These are phyloP conservation scores for Aspergillus udagawae DNA, from an alignment of 2,329 filamentous ascomycete species.

Conservation along the genomic window DNA sequence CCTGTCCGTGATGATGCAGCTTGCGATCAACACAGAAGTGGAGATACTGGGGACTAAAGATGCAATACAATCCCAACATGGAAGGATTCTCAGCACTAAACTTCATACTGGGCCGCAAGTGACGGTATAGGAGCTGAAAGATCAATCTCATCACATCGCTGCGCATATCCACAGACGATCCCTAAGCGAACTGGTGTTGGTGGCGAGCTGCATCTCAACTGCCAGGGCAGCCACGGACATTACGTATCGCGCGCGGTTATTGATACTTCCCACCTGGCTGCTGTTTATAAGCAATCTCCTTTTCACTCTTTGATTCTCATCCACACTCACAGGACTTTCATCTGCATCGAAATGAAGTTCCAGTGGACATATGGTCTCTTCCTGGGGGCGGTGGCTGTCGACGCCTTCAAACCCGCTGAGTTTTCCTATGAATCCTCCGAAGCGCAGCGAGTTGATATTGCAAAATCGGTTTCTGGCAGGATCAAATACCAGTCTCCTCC, in stretches of 20 bases:
- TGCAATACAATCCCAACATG: background rate
- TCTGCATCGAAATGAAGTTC: constrained; percentile 8
- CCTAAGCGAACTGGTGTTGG: background rate
- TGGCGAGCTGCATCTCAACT: background rate
- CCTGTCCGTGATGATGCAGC: background rate
- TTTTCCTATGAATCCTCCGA: constrained; percentile 12
- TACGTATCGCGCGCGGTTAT: background rate
- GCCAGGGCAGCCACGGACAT: background rate
- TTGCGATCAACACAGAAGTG: too few species aligned
- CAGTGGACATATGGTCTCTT: constrained; percentile 8
- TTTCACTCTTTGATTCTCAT: background rate
- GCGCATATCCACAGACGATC: background rate
- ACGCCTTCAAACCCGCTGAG: constrained; percentile 10
- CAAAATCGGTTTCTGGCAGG: background rate
- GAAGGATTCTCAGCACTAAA: background rate
- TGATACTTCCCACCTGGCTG: background rate
- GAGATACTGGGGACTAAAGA: too few species aligned
- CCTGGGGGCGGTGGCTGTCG: constrained; percentile 12
- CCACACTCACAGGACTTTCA: background rate
- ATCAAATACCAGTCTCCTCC: constrained; percentile 6
- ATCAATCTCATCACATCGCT: background rate
- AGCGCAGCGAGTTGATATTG: constrained; percentile 3
- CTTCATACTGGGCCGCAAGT: background rate
- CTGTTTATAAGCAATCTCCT: background rate
- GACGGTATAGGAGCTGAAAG: background rate